These are phyloP conservation scores for Anthostomella pinea DNA, from an alignment of 2,329 filamentous ascomycete genomes.

Conservation along the genomic window DNA sequence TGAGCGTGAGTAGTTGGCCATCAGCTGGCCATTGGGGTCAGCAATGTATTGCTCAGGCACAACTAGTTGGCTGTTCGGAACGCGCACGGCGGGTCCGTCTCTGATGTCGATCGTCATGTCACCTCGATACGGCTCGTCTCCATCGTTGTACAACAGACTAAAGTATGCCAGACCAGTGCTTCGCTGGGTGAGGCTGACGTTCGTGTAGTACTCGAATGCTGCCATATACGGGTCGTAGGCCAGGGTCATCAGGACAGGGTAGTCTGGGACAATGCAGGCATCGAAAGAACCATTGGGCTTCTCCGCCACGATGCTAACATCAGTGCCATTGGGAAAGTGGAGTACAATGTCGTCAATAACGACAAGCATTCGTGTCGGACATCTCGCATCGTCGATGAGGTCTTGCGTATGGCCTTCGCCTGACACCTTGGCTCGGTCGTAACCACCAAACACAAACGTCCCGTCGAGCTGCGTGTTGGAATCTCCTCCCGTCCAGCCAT, in stretches of 20 bases:
- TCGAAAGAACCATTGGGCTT: slow-evolving; percentile 7
- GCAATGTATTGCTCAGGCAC: slow-evolving; percentile 26
- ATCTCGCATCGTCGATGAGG: slow-evolving; percentile 17
- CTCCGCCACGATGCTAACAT: slow-evolving; percentile 26
- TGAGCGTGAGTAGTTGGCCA: slow-evolving; percentile 14
- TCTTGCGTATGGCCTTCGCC: slow-evolving; percentile 18
- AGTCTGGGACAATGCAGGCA: slow-evolving; percentile 20
- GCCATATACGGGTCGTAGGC: slow-evolving; percentile 21
- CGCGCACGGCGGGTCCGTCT: slow-evolving; percentile 15
- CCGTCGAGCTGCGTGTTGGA: slow-evolving; percentile 15
- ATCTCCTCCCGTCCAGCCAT: slow-evolving; percentile 23
- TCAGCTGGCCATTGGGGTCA: too few species aligned
- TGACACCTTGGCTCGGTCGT: slow-evolving; percentile 25
- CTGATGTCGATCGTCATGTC: slow-evolving; percentile 17
- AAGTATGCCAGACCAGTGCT: slow-evolving; percentile 18
- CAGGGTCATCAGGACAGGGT: slow-evolving; percentile 19
- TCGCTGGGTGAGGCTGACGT: slow-evolving; percentile 8
- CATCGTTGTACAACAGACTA: slow-evolving; percentile 14
- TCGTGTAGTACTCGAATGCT: not conserved
- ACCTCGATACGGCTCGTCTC: not conserved
- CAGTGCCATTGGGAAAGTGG: slow-evolving; percentile 33
- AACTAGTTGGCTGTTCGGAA: slow-evolving; percentile 32
- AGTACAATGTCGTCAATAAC: slow-evolving; percentile 30
- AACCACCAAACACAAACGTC: slow-evolving; percentile 11
- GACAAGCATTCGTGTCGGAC: slow-evolving; percentile 29